phyloP scores from a whole-genome alignment of 2,329 filamentous ascomycete species.

The Fusarium xylarioides region DNA sequence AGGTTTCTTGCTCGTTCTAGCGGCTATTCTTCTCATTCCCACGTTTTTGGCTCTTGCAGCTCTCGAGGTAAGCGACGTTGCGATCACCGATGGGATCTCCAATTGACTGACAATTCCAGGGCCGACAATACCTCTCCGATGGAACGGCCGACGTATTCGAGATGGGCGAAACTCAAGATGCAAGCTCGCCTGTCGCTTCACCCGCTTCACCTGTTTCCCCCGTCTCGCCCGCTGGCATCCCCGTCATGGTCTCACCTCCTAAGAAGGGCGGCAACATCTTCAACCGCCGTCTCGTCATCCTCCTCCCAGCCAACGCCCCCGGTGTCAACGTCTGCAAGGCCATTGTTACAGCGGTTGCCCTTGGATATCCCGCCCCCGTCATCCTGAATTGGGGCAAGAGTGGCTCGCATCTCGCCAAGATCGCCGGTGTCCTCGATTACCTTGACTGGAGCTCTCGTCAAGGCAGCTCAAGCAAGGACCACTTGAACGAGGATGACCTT shows the following conservation, averaged over 20 bases:
- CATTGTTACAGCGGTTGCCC: constrained; percentile 38
- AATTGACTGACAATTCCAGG: background rate
- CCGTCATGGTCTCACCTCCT: background rate
- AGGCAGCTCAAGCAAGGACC: constrained; percentile 5
- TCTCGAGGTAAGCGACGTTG: background rate
- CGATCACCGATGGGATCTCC: no score
- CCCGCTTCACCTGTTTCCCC: background rate
- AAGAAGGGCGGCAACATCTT: background rate
- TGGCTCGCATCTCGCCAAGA: constrained; percentile 41
- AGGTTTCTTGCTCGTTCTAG: constrained; percentile 4
- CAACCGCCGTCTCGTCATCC: constrained; percentile 31
- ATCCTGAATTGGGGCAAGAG: constrained; percentile 43
- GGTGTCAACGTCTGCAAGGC: constrained; percentile 42
- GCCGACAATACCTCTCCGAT: constrained; percentile 22
- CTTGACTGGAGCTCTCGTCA: constrained; percentile 32
- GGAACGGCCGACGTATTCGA: constrained; percentile 21
- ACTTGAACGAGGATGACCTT: constrained; percentile 37
- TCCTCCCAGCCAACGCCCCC: constrained; percentile 32
- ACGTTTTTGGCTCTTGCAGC: constrained; percentile 16
- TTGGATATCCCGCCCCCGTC: constrained; percentile 43
- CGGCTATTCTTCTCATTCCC: constrained; percentile 4
- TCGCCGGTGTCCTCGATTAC: constrained; percentile 41
- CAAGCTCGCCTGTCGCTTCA: background rate
- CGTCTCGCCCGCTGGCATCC: background rate
- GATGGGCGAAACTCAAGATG: background rate